A percentile compares a stretch with the other conserved stretches of the same genome.
These are phyloP conservation scores for Mortierella sp. DNA, from an alignment of 371 early-diverging fungal genomes.

Conservation along the genomic window DNA sequence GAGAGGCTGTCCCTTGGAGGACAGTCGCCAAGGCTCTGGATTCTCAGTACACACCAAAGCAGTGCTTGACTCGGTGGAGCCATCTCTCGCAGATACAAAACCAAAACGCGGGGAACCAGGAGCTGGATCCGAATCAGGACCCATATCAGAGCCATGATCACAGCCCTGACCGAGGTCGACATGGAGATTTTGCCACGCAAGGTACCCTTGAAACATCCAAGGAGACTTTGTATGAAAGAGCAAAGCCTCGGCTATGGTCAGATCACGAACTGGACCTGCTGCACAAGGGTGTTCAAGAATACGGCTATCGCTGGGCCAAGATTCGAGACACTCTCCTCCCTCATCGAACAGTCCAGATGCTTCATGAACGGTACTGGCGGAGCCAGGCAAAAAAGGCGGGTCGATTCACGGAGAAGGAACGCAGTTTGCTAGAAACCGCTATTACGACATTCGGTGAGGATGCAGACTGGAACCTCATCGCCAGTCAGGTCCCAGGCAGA, in stretches of 20 bases:
- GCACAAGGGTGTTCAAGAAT: slow-evolving; percentile 24
- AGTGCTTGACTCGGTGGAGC: slow-evolving; percentile 26
- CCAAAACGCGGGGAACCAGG: not conserved
- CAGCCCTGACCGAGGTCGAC: not conserved
- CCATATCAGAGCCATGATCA: not conserved
- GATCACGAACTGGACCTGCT: slow-evolving; percentile 38
- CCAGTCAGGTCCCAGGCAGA: slow-evolving; percentile 44
- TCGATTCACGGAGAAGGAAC: slow-evolving; percentile 36
- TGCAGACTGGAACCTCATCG: slow-evolving; percentile 36
- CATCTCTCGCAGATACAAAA: slow-evolving; percentile 33
- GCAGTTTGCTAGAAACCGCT: slow-evolving; percentile 31
- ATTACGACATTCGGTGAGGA: slow-evolving; percentile 40
- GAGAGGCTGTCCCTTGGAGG: slow-evolving; percentile 18
- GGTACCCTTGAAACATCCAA: not conserved
- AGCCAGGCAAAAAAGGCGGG: slow-evolving; percentile 26
- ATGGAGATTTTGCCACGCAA: not conserved
- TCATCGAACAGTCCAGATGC: slow-evolving; percentile 27
- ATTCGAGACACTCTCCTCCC: slow-evolving; percentile 35
- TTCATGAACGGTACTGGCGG: slow-evolving; percentile 39
- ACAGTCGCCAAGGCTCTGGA: slow-evolving; percentile 14
- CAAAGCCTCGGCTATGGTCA: slow-evolving; percentile 23
- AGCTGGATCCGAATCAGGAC: not conserved
- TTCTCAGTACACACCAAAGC: slow-evolving; percentile 16
- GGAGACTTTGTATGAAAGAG: not conserved
- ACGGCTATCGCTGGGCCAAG: slow-evolving; percentile 27